These are phyloP conservation scores for Candida frijolesensis DNA, from an alignment of 1,139 yeast genomes.

Conservation along the genomic window DNA sequence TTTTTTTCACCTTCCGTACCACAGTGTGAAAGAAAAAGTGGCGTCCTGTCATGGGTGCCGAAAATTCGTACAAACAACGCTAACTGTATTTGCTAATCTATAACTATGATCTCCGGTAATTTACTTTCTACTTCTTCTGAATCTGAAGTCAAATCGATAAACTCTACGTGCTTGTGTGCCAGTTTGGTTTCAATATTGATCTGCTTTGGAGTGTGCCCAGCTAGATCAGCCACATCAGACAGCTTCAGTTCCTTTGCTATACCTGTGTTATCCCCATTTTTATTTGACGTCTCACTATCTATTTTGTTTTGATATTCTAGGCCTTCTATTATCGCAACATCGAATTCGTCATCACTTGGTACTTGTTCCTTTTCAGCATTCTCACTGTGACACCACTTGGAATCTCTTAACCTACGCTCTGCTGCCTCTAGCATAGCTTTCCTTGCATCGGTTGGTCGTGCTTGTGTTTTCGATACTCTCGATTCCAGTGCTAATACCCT, in stretches of 20 bases:
- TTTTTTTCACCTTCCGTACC: no score
- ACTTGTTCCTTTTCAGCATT: constrained; percentile 24
- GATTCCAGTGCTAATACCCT: constrained; percentile 33
- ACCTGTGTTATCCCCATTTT: not conserved
- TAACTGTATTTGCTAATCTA: constrained; percentile 21
- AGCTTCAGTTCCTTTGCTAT: not conserved
- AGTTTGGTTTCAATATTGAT: not conserved
- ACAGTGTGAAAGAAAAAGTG: no score
- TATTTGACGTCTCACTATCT: not conserved
- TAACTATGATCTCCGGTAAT: constrained; percentile 21
- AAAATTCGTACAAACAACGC: no score
- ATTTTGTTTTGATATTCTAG: not conserved
- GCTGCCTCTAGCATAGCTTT: constrained; percentile 68
- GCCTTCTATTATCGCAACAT: constrained; percentile 23
- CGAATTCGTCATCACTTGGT: constrained; percentile 39
- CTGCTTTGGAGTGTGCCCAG: not conserved
- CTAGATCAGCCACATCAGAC: not conserved
- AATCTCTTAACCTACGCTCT: constrained; percentile 59
- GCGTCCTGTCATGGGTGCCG: no score
- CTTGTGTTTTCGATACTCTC: constrained; percentile 12
- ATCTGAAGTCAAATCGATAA: constrained; percentile 6
- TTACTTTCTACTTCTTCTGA: not conserved
- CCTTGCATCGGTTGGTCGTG: constrained; percentile 31
- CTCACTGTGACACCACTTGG: constrained; percentile 51
- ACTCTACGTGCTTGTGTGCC: not conserved